Base-by-base conservation (phyloP, 768 basidiomycete species). In the Naganishia friedmannii region DNA sequence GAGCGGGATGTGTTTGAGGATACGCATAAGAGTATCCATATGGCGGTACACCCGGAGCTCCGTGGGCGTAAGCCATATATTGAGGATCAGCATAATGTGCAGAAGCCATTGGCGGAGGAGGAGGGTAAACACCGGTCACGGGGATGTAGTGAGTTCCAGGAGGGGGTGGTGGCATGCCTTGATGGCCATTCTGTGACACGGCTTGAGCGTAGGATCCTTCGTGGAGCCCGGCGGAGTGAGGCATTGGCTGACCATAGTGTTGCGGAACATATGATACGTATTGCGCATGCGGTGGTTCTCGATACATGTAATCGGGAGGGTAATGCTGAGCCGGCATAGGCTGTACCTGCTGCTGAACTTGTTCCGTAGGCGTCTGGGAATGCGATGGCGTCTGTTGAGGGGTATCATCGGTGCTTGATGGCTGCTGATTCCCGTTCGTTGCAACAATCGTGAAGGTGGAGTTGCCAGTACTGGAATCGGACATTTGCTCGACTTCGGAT, bases 301-400 rank as follows among this genome's bases (percentile, higher is more conserved):
- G 37, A 34, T 63, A 63, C 19, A 63, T 63, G 26, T 63, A 63
- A 17, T 63, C 60, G 7, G 60, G 60, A 8, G 42, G 60, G 29
- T 63, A 63, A 12, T 63, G 60, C 39, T 63, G 60, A 19, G 21
- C 28, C 1, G 37, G 42, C 9, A 42, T 42, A 26, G 60, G 39
- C 23, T 45, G 60, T 29, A 45, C n/a, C 32, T 63, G 37, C 60
- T 63, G 60, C 39, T 42, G 60, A 63, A 26, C 29, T 2, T 63
- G 60, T 45, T 63, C 60, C 3, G 60, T 63, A 26, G 60, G 60
- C 21, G 60, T 63, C 15, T 63, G 60, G 13, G 60, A 63, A 12
- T n/a, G 23, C 39, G 60, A 63, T 29, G 60, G 60, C 60, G 60
- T 63, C 29, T 63, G 60, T 63, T 63, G 60, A 26, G 60, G 60